Evolutionary conservation across 2,329 filamentous ascomycete species (phyloP).

Genomic region (Exophiala alcalophila): DNA sequence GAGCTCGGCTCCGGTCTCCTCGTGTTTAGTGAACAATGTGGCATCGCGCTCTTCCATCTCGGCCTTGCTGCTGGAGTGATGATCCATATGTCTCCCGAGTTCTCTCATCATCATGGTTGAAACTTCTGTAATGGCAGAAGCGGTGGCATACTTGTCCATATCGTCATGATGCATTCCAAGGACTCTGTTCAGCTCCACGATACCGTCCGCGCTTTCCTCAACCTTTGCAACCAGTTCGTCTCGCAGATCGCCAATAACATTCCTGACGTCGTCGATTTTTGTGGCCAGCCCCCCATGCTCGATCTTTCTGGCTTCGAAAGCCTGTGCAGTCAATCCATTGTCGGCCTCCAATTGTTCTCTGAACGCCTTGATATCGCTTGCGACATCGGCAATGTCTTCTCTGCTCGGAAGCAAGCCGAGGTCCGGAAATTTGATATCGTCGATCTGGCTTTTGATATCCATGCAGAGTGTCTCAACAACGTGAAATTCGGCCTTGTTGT

Average conservation of each 20-base stretch:
- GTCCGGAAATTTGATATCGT: conserved; percentile 69
- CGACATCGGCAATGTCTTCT: conserved; percentile 69
- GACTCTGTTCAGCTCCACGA: conserved; percentile 53
- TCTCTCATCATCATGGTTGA: conserved; percentile 75
- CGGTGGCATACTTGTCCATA: conserved; percentile 45
- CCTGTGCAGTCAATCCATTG: conserved; percentile 70
- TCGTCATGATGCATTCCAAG: conserved; percentile 67
- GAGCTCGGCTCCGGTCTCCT: conserved; percentile 57
- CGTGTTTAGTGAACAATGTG: conserved; percentile 56
- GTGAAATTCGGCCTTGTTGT: conserved; percentile 79
- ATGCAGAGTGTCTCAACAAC: conserved; percentile 75
- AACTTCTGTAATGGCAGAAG: conserved; percentile 67
- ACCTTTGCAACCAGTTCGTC: conserved; percentile 73
- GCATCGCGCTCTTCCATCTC: conserved; percentile 65
- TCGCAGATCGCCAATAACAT: conserved; percentile 73
- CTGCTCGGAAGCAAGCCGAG: conserved; percentile 70
- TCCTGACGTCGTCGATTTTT: conserved; percentile 74
- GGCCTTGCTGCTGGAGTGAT: conserved; percentile 76
- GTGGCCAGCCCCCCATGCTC: conserved; percentile 78
- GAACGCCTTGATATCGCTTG: conserved; percentile 68
- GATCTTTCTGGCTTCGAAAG: conserved; percentile 77
- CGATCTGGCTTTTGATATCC: conserved; percentile 78
- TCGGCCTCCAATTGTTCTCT: conserved; percentile 66
- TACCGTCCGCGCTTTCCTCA: conserved; percentile 66
- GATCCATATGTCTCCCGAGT: conserved; percentile 79